phyloP scores from a whole-genome alignment of 2,329 filamentous ascomycete species.

The Coniochaeta pulveracea region DNA sequence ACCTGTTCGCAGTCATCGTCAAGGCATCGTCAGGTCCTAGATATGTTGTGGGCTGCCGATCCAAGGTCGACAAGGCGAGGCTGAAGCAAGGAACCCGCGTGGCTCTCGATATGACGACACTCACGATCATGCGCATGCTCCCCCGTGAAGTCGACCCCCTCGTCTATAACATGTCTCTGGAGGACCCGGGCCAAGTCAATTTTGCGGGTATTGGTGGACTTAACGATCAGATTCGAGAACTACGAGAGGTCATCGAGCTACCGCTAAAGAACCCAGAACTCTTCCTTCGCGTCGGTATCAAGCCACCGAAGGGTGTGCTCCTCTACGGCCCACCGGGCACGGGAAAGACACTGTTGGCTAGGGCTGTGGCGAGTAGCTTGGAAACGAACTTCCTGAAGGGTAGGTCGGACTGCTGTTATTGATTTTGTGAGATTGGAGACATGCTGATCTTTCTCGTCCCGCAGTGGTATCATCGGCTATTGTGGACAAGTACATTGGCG shows the following conservation, averaged over 20 bases:
- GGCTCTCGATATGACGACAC: conserved; percentile 96
- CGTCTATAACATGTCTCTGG: conserved; percentile 99
- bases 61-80: conserved; percentile 95
- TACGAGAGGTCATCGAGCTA: conserved; percentile 94
- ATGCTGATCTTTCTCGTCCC: neutral
- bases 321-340: conserved; percentile 95
- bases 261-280: conserved; percentile 98
- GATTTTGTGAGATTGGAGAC: neutral
- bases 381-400: conserved; percentile 99
- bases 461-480: conserved; percentile 95
- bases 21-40: conserved; percentile 94
- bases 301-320: conserved; percentile 93
- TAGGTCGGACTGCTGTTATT: conserved; percentile 25
- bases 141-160: conserved; percentile 96
- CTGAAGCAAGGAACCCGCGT: conserved; percentile 97
- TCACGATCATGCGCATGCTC: conserved; percentile 99
- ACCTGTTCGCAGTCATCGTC: conserved; percentile 78
- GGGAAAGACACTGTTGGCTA: conserved; percentile 87
- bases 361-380: conserved; percentile 89
- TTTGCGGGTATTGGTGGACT: conserved; percentile 95
- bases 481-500: conserved; percentile 98
- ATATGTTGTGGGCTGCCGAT: conserved; percentile 96
- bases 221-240: conserved; percentile 95
- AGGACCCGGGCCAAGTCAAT: conserved; percentile 94
- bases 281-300: conserved; percentile 94